Evolutionary conservation across 352 stramenopile genomes (phyloP).

Genomic region (Plasmopara muralis): DNA sequence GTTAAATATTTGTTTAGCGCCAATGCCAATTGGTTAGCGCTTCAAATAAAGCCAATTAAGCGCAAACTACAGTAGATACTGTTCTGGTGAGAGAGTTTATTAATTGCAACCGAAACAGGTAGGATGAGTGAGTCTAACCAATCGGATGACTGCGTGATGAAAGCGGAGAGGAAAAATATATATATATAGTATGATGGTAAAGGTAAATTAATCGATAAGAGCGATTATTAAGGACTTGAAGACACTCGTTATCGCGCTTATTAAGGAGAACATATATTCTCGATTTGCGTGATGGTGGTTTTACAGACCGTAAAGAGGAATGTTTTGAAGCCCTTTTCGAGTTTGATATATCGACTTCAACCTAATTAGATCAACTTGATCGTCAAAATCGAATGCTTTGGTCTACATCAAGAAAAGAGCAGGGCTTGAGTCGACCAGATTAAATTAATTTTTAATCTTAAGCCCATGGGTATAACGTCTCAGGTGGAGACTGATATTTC

Average conservation of each 20-base stretch:
- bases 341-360: no score
- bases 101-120: neutral
- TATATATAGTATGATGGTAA: neutral
- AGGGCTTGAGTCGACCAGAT: slow-evolving; percentile 2
- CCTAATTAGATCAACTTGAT: no score
- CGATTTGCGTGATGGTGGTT: neutral
- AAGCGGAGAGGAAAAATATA: neutral
- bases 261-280: neutral
- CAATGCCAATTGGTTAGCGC: neutral
- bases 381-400: no score
- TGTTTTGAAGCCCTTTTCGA: no score
- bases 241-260: neutral
- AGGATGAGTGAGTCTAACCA: neutral
- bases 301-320: no score
- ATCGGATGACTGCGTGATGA: neutral
- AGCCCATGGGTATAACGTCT: slow-evolving; percentile 10
- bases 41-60: neutral
- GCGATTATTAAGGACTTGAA: neutral
- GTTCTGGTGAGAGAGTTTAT: neutral
- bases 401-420: no score
- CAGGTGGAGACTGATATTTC: slow-evolving; percentile 13
- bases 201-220: neutral
- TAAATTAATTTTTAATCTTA: slow-evolving; percentile 14
- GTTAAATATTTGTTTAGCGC: neutral
- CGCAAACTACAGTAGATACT: neutral